Conservation (phyloP, 2,329 filamentous ascomycete species). For the Fusarium sp. region DNA sequence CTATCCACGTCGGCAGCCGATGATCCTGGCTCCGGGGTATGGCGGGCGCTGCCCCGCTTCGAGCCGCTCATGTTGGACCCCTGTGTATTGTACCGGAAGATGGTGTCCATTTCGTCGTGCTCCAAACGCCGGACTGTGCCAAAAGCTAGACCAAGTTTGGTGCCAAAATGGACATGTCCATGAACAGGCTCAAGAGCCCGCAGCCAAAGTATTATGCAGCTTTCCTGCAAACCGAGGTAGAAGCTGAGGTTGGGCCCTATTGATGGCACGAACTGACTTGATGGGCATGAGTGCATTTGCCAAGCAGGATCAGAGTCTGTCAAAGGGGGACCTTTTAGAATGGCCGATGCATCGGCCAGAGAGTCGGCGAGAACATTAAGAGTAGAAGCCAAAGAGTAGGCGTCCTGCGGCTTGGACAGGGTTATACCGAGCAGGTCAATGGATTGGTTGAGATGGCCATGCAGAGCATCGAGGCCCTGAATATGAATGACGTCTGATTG, state of each 20-base stretch:
- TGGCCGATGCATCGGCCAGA: conserved; percentile 63
- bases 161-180: conserved; percentile 71
- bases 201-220: conserved; percentile 76
- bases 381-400: conserved; percentile 67
- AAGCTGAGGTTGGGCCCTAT: conserved; percentile 77
- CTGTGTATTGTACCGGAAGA: conserved; percentile 73
- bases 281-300: conserved; percentile 60
- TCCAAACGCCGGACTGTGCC: conserved; percentile 73
- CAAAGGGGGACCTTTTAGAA: conserved; percentile 68
- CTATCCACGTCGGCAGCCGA: conserved; percentile 35
- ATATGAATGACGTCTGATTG: conserved; percentile 69
- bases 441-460: conserved; percentile 83
- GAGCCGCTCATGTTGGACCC: conserved; percentile 50
- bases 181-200: conserved; percentile 77
- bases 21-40: conserved; percentile 45
- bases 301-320: conserved; percentile 58
- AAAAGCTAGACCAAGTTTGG: conserved; percentile 78
- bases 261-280: conserved; percentile 59
- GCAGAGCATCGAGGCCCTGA: conserved; percentile 76
- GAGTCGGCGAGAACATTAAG: conserved; percentile 69
- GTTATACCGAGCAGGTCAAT: conserved; percentile 87
- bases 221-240: conserved; percentile 77
- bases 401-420: conserved; percentile 71
- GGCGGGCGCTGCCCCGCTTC: conserved; percentile 44
- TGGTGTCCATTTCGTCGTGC: conserved; percentile 83